Percentiles rank a stretch among this genome's conserved stretches.
phyloP scores from a whole-genome alignment of 306 rosid species.

The Cucurbita maxima region DNA sequence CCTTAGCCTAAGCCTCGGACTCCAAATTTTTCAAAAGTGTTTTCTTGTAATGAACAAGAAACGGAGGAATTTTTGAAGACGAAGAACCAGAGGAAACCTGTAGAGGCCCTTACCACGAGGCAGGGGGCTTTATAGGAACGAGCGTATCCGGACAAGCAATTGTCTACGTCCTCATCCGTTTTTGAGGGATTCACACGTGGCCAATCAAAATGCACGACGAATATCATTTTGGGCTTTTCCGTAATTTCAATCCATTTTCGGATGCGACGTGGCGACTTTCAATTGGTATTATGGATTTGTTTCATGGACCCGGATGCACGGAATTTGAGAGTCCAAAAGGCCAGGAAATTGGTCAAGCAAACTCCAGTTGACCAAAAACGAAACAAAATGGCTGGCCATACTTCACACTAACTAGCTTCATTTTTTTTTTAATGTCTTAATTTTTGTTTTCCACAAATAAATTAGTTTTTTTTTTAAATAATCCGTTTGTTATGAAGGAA shows the following conservation, averaged over 20 bases:
- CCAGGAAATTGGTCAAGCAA: conserved; percentile 8
- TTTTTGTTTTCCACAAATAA: too few relatives aligned
- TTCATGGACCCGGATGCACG: not conserved
- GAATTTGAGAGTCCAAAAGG: not conserved
- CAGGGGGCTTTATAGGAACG: not conserved
- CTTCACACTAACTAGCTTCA: not conserved
- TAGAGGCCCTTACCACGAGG: not conserved
- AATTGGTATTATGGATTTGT: not conserved
- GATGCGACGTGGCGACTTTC: not conserved
- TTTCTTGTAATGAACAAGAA: not conserved
- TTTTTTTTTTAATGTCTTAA: too few relatives aligned
- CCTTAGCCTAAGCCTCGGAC: conserved; percentile 4
- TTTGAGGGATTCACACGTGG: not conserved
- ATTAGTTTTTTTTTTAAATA: too few relatives aligned
- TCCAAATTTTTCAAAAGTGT: not conserved
- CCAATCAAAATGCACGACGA: not conserved
- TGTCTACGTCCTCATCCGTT: not conserved
- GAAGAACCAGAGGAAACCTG: not conserved
- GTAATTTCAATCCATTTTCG: rapidly evolving
- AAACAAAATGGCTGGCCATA: not conserved
- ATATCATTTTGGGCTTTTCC: not conserved
- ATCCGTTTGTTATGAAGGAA: too few relatives aligned
- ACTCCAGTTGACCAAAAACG: not conserved
- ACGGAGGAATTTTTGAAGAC: not conserved
- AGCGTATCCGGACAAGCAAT: not conserved